phyloP scores from a whole-genome alignment of 176 grass and related monocot genomes.

The Dendrocalamus sinicus region DNA sequence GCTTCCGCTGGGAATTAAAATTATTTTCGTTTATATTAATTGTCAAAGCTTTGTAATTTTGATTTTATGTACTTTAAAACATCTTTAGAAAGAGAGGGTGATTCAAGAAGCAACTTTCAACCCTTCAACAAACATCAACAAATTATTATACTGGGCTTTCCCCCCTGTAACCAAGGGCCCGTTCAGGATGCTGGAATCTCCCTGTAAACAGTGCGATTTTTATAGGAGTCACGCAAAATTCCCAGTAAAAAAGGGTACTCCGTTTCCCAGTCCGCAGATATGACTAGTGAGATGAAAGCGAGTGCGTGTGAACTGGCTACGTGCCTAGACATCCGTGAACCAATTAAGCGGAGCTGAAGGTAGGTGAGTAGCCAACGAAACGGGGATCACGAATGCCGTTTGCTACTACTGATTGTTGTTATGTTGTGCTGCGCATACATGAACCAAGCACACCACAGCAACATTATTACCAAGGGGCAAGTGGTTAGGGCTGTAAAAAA shows the following conservation, averaged over 20 bases:
- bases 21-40: not conserved
- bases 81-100: not conserved
- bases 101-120: not conserved
- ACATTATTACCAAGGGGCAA: too few relatives aligned
- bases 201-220: not conserved
- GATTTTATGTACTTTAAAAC: not conserved
- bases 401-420: not conserved
- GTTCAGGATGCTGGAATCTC: not conserved
- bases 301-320: not conserved
- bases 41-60: not conserved
- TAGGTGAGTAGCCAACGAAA: not conserved
- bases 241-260: too few relatives aligned
- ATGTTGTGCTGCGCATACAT: not conserved
- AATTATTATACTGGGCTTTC: not conserved
- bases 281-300: not conserved
- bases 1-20: too few relatives aligned
- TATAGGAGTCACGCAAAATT: not conserved
- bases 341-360: not conserved
- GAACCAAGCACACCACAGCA: not conserved
- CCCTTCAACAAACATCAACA: not conserved
- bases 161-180: too few relatives aligned
- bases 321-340: not conserved
- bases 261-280: not conserved
- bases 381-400: not conserved
- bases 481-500: too few relatives aligned